Evolutionary conservation across 768 basidiomycete species (phyloP), one percentile per base, ranked within the genome.

Genomic region (Leucocoprinus birnbaumii): DNA sequence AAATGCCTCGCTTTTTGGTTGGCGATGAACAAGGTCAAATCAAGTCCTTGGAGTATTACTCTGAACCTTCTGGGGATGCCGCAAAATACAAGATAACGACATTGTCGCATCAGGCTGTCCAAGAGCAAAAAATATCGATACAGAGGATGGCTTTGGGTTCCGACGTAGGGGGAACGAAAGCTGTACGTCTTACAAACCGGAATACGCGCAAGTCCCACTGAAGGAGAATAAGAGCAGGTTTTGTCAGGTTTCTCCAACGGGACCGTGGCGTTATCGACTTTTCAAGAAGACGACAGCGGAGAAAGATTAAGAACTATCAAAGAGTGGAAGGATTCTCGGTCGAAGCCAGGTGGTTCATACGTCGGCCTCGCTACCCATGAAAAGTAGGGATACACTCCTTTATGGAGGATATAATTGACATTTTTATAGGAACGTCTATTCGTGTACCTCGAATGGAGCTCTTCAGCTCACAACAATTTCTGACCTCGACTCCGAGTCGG

Each of bases 21-120:
- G 91, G 89, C 59, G 91, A 93, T 70, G 86, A 90, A 59, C 82
- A 89, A 27, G 91, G 91, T 18, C 82, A 80, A 54, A 79, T 92
- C 55, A 91, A 91, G 70, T 68, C 80, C 7, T 63, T 89, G 53
- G 69, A 62, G 9, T 86, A 79, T 61, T 51, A 65, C 3, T 61
- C 70, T 16, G 63, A 66, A 10, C 43, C 59, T 10, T 58, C 67
- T 14, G 49, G 61, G 7, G 66, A 71, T n/a, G 68, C 64, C 44
- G 59, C 63, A 53, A 78, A 74, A 50, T 63, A 67, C 2, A 57
- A 64, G 19, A 46, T 74, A 5, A 72, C 67, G 27, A 74, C 49
- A 62, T 58, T 72, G 72, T 10, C 64, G 62, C 26, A 52, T 34
- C 59, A 48, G 25, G 47, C 26, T 42, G 48, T 51, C 5, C 42